Conservation (phyloP, 768 basidiomycete species). For the Aureoboletus auriporus region DNA sequence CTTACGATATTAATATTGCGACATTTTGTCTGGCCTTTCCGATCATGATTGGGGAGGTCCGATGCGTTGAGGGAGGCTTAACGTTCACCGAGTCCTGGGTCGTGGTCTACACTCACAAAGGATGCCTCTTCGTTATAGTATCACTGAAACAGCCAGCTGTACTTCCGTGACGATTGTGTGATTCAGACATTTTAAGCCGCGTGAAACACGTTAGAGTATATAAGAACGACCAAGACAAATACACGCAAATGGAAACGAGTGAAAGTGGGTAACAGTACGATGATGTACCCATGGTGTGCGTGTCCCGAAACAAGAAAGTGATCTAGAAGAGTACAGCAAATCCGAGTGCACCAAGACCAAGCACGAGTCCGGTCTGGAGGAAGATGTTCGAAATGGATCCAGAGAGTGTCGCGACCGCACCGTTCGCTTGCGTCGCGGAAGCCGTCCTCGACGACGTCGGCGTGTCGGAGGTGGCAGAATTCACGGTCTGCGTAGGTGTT, state of each 20-base stretch:
- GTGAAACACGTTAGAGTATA: no score
- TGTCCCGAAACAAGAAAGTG: background rate
- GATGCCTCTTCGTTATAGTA: conserved; percentile 36
- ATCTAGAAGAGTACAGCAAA: conserved; percentile 17
- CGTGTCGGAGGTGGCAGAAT: background rate
- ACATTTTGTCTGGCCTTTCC: no score
- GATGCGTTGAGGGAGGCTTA: no score
- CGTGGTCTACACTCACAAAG: conserved; percentile 75
- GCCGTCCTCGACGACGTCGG: background rate
- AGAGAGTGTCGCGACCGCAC: conserved; percentile 3
- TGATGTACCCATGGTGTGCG: background rate
- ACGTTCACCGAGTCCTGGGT: conserved; percentile 47
- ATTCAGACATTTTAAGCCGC: no score
- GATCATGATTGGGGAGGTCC: no score
- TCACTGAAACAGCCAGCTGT: no score
- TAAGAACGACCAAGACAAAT: no score
- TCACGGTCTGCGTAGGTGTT: background rate
- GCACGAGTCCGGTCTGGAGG: conserved; percentile 11
- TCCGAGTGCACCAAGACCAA: conserved; percentile 18
- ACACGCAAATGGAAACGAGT: no score
- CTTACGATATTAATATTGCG: no score
- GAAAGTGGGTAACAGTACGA: no score
- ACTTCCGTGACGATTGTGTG: no score
- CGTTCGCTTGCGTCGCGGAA: conserved; percentile 1
- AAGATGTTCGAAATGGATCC: conserved; percentile 1